Evolutionary conservation across 1,284 basidiomycete species (phyloP), one percentile per base, ranked within the genome.

Genomic region (Boletus mariae): DNA sequence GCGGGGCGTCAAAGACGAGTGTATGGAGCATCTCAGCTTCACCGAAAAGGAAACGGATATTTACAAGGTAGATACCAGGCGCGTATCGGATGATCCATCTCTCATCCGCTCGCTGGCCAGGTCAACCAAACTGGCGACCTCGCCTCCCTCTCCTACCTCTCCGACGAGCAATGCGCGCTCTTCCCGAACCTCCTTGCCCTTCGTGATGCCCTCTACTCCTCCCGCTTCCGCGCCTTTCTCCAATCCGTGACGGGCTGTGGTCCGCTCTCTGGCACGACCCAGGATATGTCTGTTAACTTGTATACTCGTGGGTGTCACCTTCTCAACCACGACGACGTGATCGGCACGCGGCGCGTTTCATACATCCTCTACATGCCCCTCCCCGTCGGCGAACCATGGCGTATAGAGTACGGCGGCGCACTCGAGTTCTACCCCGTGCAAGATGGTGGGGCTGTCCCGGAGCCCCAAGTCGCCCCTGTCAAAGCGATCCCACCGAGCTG

Each of bases 31-130:
- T 62, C 84, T 99, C 65, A 90, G 84, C 63, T 98, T 98, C 71
- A 87, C 93, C 7, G 90, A 94, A 73, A 99, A 98, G 75, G 93
- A 98, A 78, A 99, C 96, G 6, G 96, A 99, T 68, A 99, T 99
- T 61, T 99, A 98, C 84, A 96, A 94, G 83, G 93, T 90, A 57
- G 53, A 23, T 34, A n/a, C 40, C 31, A 15, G 47, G 40, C 31
- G 31, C 32, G 37, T n/a, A 31, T 25, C 26, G 40, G 52, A 50
- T 44, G 29, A 46, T 29, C 32, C 34, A 17, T 20, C 26, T 43
- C 44, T 45, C 26, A 56, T 45, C 40, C 41, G 1, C 25, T 37
- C 25, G 20, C 15, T 52, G 31, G 49, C 11, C 63, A 95, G 92
- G 91, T 99, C 62, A 92, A 96, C 71, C 96, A 98, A 77, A 98